Evolutionary conservation across 306 rosid genomes (phyloP).

Genomic region (Castanospermum australe): DNA sequence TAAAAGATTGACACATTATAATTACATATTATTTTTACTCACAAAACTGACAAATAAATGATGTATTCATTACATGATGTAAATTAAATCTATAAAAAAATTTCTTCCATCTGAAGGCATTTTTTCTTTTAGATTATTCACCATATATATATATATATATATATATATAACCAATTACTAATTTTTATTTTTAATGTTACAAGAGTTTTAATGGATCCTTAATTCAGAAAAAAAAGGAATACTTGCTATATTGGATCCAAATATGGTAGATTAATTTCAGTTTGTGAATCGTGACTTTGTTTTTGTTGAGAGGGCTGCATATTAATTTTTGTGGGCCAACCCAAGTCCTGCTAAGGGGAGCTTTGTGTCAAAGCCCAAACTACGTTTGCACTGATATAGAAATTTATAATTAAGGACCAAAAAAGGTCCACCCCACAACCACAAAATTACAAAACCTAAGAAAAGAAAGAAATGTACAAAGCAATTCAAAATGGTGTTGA

Average conservation of each 20-base stretch:
- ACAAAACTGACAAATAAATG: too few relatives aligned
- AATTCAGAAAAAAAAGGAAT: not conserved
- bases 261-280: not conserved
- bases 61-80: too few relatives aligned
- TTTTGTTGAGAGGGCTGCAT: not conserved
- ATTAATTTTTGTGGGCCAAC: slow-evolving; percentile 34
- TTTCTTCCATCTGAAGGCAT: too few relatives aligned
- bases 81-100: too few relatives aligned
- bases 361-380: slow-evolving; percentile 20
- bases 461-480: not conserved
- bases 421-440: not conserved
- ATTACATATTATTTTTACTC: too few relatives aligned
- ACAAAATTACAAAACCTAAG: not conserved
- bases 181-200: too few relatives aligned
- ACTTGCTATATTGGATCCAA: not conserved
- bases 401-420: not conserved
- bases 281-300: not conserved
- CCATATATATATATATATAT: too few relatives aligned
- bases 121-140: too few relatives aligned
- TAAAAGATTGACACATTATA: too few relatives aligned
- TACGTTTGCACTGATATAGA: not conserved
- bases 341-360: not conserved
- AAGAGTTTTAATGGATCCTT: too few relatives aligned
- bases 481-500: slow-evolving; percentile 11
- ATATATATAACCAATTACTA: too few relatives aligned